These are phyloP conservation scores for Wickerhamiella sergipiensis DNA, from an alignment of 805 yeast species.

Conservation along the genomic window DNA sequence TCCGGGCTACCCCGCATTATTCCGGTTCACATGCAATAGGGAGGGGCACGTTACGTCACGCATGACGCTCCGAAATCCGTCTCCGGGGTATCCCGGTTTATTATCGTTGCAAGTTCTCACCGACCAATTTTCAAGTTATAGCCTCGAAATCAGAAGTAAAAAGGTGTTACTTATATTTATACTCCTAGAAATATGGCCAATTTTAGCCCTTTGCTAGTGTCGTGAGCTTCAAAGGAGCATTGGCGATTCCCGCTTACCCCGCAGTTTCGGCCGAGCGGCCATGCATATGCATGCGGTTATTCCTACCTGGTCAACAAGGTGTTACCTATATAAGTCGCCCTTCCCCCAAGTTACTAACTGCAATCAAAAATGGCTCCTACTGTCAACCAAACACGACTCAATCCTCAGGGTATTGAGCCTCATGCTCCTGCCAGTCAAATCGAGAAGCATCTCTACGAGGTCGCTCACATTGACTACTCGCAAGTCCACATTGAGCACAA, in stretches of 20 bases:
- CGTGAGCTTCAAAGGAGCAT: background rate
- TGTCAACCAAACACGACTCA: slow-evolving; percentile 29
- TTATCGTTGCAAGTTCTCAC: background rate
- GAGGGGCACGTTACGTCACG: background rate
- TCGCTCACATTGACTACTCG: slow-evolving; percentile 30
- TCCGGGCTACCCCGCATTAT: background rate
- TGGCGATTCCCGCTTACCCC: background rate
- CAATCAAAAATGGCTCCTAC: slow-evolving; percentile 20
- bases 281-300: background rate
- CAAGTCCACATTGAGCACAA: slow-evolving; percentile 47
- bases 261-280: background rate
- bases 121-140: background rate
- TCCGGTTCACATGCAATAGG: background rate
- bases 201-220: background rate
- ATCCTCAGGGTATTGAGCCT: slow-evolving; percentile 31
- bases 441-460: slow-evolving; percentile 28
- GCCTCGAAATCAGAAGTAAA: background rate
- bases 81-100: background rate
- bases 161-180: background rate
- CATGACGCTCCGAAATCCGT: background rate
- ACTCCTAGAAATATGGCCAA: background rate
- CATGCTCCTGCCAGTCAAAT: slow-evolving; percentile 28
- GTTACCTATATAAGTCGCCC: background rate
- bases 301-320: background rate
- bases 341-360: background rate